These are phyloP conservation scores for Wallacemonas sp. DNA, from an alignment of 208 protist species.

Conservation along the genomic window DNA sequence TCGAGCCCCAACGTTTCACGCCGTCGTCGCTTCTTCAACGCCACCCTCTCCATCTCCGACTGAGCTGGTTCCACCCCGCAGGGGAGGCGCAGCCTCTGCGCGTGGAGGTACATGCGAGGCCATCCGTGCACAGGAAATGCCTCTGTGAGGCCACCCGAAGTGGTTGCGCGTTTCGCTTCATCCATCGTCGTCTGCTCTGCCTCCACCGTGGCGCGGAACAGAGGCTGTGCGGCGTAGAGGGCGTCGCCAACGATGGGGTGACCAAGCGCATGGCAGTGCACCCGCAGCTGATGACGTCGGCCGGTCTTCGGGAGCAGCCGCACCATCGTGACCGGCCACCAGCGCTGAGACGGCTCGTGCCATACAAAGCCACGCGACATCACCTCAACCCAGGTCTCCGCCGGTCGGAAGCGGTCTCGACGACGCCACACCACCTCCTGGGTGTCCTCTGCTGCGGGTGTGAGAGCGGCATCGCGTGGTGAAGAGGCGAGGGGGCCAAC, in stretches of 20 bases:
- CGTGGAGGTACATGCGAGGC: constrained; percentile 79
- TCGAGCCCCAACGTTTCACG: constrained; percentile 51
- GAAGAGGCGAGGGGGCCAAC: constrained; percentile 10
- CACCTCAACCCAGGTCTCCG: constrained; percentile 3
- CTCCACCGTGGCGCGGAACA: neutral
- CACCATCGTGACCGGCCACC: constrained; percentile 56
- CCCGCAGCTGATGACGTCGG: constrained; percentile 85
- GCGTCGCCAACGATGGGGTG: constrained; percentile 86
- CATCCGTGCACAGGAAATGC: constrained; percentile 12
- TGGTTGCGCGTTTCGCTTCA: too few species aligned
- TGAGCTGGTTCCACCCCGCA: constrained; percentile 12
- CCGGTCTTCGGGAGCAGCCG: constrained; percentile 68
- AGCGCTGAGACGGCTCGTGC: neutral
- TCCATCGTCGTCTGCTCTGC: neutral
- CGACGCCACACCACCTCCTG: constrained; percentile 1
- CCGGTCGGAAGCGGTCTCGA: constrained; percentile 10
- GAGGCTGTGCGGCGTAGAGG: constrained; percentile 35
- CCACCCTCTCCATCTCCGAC: constrained; percentile 36
- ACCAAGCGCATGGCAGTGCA: constrained; percentile 81
- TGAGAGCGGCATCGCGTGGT: neutral
- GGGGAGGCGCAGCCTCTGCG: constrained; percentile 65
- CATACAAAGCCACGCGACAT: neutral
- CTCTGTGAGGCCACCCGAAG: neutral
- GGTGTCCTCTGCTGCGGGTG: neutral
- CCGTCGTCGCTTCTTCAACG: constrained; percentile 56